phyloP scores from a whole-genome alignment of 495 filamentous ascomycete species.

The Neurospora sp. region DNA sequence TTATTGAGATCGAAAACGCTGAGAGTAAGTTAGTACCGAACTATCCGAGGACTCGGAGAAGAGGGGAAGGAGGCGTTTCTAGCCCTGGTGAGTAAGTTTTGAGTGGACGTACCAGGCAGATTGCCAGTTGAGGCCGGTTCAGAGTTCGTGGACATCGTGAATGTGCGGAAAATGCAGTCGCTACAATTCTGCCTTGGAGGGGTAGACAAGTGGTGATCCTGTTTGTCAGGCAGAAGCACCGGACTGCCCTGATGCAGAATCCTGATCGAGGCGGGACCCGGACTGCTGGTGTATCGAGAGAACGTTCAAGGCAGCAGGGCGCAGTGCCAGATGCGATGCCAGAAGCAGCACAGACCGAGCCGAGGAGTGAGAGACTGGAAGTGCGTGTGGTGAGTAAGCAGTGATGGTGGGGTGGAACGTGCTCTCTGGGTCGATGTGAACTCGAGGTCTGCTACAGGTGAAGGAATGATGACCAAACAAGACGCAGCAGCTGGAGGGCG shows the following conservation, averaged over 20 bases:
- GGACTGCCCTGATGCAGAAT: background rate
- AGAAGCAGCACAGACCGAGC: background rate
- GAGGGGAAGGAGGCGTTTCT: background rate
- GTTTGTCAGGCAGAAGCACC: background rate
- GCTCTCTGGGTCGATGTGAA: background rate
- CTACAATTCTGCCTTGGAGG: background rate
- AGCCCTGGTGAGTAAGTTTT: background rate
- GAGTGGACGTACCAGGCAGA: background rate
- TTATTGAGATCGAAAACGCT: background rate
- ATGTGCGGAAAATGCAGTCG: background rate
- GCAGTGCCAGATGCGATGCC: background rate
- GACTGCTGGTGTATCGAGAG: background rate
- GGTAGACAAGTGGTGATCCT: background rate
- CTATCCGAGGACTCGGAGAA: background rate
- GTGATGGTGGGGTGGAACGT: background rate
- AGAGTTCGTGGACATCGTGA: background rate
- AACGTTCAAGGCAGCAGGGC: background rate
- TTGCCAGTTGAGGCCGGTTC: background rate
- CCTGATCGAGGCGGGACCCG: background rate
- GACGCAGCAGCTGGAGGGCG: background rate
- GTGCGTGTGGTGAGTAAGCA: background rate
- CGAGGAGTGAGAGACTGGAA: background rate
- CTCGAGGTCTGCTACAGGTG: background rate
- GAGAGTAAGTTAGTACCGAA: background rate
- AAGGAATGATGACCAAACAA: background rate